Evolutionary conservation across 1,284 basidiomycete species (phyloP).

Genomic region (Trichosporon sp.): DNA sequence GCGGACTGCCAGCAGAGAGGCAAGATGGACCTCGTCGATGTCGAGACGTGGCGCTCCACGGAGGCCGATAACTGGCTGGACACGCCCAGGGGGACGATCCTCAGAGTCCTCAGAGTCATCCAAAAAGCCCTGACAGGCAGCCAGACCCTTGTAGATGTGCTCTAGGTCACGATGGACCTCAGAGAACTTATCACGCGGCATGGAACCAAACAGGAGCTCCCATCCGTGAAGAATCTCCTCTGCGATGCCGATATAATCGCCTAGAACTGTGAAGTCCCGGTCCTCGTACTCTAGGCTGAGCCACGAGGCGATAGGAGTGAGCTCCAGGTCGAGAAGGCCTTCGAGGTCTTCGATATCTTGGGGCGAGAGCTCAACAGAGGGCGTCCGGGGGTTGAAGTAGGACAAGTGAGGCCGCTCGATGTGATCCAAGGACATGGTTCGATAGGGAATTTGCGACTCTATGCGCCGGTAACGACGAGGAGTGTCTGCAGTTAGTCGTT

Average conservation of each 20-base stretch:
- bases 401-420: not conserved
- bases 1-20: not conserved
- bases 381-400: not conserved
- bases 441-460: not conserved
- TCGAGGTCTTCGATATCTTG: not conserved
- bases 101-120: not conserved
- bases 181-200: not conserved
- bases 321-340: not conserved
- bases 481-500: not conserved
- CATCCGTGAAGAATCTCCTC: not conserved
- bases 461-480: not conserved
- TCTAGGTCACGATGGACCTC: not conserved
- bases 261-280: not conserved
- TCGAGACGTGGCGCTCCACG: not conserved
- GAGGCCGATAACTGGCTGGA: not conserved
- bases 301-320: not conserved
- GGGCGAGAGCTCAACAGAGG: not conserved
- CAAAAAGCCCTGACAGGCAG: not conserved
- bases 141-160: not conserved
- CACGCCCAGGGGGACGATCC: not conserved
- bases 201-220: not conserved
- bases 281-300: not conserved
- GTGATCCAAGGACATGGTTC: not conserved
- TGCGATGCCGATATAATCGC: not conserved
- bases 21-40: not conserved